Percentiles rank a stretch among this genome's conserved stretches.
Evolutionary conservation across 768 basidiomycete genomes (phyloP).

Genomic region (Podaxis rugospora): DNA sequence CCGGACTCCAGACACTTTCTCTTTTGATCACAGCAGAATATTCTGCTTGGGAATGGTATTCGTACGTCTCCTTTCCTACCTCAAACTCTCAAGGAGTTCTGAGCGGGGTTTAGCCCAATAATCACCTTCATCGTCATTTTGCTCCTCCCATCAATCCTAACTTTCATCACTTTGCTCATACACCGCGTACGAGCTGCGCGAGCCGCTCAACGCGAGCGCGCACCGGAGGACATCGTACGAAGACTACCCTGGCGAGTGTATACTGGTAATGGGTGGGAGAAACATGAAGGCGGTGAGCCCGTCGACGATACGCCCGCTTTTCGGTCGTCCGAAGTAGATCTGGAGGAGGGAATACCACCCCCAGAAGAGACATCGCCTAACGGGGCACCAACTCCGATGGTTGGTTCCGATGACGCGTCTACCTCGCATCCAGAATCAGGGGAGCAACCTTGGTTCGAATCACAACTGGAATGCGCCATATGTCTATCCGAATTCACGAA

Average conservation of each 20-base stretch:
- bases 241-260: constrained; percentile 80
- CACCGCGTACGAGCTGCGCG: constrained; percentile 84
- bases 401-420: constrained; percentile 27
- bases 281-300: constrained; percentile 49
- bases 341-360: constrained; percentile 32
- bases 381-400: constrained; percentile 16
- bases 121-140: constrained; percentile 85
- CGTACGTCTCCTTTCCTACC: constrained; percentile 43
- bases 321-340: constrained; percentile 27
- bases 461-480: constrained; percentile 87
- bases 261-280: constrained; percentile 79
- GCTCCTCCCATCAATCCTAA: constrained; percentile 84
- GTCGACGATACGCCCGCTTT: constrained; percentile 20
- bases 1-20: constrained; percentile 70
- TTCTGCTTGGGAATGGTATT: constrained; percentile 91
- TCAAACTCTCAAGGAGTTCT: constrained; percentile 6
- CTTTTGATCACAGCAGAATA: constrained; percentile 75
- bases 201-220: constrained; percentile 78
- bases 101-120: constrained; percentile 53
- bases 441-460: constrained; percentile 71
- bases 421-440: constrained; percentile 30
- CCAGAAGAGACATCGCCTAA: constrained; percentile 14
- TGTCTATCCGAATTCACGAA: constrained; percentile 83
- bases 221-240: constrained; percentile 76
- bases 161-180: constrained; percentile 83